These are phyloP conservation scores for Dictyostelium firmibasis DNA, from an alignment of 78 protist species.

Conservation along the genomic window DNA sequence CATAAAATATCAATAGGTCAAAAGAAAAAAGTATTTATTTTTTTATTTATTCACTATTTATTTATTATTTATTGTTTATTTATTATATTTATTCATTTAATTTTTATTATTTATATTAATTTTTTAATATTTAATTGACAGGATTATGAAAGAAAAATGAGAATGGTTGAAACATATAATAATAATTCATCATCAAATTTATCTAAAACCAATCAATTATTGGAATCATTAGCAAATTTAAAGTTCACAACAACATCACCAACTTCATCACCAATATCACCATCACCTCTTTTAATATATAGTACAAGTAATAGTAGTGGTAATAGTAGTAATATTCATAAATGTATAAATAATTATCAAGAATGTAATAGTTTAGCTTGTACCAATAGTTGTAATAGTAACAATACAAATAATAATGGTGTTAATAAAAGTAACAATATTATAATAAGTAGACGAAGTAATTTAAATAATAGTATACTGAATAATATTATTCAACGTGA, in stretches of 20 bases:
- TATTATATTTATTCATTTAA: not conserved
- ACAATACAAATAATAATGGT: not conserved
- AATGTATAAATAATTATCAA: not conserved
- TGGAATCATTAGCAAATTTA: not conserved
- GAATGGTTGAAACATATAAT: not conserved
- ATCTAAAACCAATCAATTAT: not conserved
- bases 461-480: not conserved
- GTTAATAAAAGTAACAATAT: not conserved
- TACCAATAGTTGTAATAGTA: not conserved
- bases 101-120: not conserved
- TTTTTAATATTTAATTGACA: not conserved
- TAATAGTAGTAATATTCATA: not conserved
- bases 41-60: not conserved
- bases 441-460: not conserved
- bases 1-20: conserved; percentile 24
- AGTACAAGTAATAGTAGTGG: not conserved
- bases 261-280: not conserved
- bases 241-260: not conserved
- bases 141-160: conserved; percentile 7
- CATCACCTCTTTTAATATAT: conserved; percentile 9
- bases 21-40: conserved; percentile 14
- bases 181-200: not conserved
- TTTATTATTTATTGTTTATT: not conserved
- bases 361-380: conserved; percentile 9
- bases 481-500: not conserved